Evolutionary conservation across 2,329 filamentous ascomycete genomes (phyloP).

Genomic region (Exophiala dermatitidis): DNA sequence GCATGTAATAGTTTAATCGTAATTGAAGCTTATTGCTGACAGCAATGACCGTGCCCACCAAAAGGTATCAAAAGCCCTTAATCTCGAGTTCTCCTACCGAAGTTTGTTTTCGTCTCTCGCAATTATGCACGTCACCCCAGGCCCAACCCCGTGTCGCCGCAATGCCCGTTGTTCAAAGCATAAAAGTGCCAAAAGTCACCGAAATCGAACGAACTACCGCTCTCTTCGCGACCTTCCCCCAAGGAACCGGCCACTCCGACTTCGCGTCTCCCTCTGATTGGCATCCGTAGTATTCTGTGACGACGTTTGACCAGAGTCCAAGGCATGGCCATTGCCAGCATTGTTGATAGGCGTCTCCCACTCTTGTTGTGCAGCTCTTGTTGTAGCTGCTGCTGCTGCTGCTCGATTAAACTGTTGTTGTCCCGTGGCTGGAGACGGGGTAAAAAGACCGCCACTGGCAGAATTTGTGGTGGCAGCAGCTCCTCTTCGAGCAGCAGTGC

Average conservation of each 20-base stretch:
- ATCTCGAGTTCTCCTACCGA: too few relatives aligned
- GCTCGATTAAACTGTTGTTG: too few relatives aligned
- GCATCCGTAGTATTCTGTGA: too few relatives aligned
- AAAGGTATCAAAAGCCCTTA: too few relatives aligned
- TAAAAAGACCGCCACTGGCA: constrained; percentile 17
- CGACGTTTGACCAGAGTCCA: not conserved
- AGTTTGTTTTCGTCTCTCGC: too few relatives aligned
- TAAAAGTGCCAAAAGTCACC: not conserved
- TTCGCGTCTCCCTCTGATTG: constrained; percentile 1
- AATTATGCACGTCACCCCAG: too few relatives aligned
- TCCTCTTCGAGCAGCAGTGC: constrained; percentile 12
- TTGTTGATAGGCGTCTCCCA: constrained; percentile 14
- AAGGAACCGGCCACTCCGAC: constrained; percentile 19
- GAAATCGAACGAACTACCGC: not conserved
- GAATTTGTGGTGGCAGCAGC: not conserved
- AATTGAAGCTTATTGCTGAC: too few relatives aligned
- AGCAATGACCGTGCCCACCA: too few relatives aligned
- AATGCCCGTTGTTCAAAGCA: too few relatives aligned
- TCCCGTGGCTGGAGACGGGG: constrained; percentile 3
- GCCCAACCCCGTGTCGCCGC: too few relatives aligned
- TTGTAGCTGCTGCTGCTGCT: too few relatives aligned
- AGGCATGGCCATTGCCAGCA: not conserved
- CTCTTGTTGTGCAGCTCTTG: not conserved
- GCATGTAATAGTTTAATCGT: too few relatives aligned
- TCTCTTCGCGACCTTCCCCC: constrained; percentile 2